Evolutionary conservation across 257 asterid species (phyloP).

Genomic region (Ophiorrhiza pumila): DNA sequence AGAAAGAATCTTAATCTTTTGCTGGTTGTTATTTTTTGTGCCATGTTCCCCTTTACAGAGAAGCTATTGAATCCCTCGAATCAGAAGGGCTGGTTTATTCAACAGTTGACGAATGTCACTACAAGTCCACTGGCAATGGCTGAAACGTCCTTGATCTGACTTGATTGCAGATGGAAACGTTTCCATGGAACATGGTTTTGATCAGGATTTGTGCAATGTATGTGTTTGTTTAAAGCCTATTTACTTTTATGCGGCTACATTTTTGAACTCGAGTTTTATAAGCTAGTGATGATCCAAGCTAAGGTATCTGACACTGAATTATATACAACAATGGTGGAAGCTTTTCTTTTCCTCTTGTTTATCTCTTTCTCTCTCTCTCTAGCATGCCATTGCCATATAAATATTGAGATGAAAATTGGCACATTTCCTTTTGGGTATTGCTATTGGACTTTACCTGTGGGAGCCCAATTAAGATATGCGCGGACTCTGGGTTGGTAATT

Average conservation of each 20-base stretch:
- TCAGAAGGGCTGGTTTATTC: constrained; percentile 66
- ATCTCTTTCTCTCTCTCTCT: background rate
- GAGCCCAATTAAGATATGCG: background rate
- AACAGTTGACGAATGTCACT: constrained; percentile 73
- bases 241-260: background rate
- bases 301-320: background rate
- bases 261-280: background rate
- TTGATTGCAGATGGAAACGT: background rate
- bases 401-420: background rate
- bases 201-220: background rate
- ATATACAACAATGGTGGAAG: background rate
- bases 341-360: background rate
- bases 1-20: constrained; percentile 6
- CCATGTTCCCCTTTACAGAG: constrained; percentile 38
- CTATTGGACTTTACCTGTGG: background rate
- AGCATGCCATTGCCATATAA: background rate
- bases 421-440: background rate
- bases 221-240: background rate
- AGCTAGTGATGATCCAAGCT: background rate
- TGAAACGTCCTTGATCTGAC: constrained; percentile 34
- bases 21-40: constrained; percentile 14
- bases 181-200: background rate
- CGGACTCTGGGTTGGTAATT: background rate
- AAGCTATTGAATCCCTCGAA: constrained; percentile 56
- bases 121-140: constrained; percentile 63